Percentiles rank a stretch among this genome's conserved stretches.
These are phyloP conservation scores for Leccinum imitatum DNA, from an alignment of 768 basidiomycete species.

Conservation along the genomic window DNA sequence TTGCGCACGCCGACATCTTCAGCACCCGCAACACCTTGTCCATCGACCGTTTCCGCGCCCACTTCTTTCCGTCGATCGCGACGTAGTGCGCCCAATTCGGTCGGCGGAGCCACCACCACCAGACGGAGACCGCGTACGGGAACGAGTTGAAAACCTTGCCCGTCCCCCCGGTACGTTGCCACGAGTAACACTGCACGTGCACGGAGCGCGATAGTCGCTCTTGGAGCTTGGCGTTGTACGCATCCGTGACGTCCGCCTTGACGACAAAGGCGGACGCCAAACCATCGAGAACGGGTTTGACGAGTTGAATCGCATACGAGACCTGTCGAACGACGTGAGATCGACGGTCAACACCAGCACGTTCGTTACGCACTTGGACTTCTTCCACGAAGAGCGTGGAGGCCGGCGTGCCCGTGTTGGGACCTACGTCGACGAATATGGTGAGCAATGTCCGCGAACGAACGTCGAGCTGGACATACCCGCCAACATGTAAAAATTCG, in stretches of 20 bases:
- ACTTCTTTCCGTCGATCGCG: slow-evolving; percentile 39
- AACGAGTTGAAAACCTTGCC: slow-evolving; percentile 42
- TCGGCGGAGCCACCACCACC: slow-evolving; percentile 37
- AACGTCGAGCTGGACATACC: slow-evolving; percentile 19
- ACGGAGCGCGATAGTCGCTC: slow-evolving; percentile 17
- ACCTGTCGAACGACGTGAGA: slow-evolving; percentile 16
- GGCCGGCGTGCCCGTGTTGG: slow-evolving; percentile 27
- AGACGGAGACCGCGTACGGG: slow-evolving; percentile 36
- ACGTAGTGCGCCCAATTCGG: slow-evolving; percentile 37
- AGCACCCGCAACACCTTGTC: slow-evolving; percentile 2
- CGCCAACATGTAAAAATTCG: slow-evolving; percentile 35
- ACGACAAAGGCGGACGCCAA: slow-evolving; percentile 24
- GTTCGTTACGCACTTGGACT: slow-evolving; percentile 23
- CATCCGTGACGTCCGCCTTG: slow-evolving; percentile 24
- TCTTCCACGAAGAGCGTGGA: slow-evolving; percentile 31
- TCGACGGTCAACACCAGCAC: background rate
- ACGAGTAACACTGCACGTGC: slow-evolving; percentile 37
- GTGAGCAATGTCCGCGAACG: background rate
- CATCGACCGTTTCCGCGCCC: slow-evolving; percentile 23
- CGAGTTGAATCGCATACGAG: slow-evolving; percentile 29
- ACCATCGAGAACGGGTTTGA: slow-evolving; percentile 29
- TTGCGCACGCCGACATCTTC: slow-evolving; percentile 1
- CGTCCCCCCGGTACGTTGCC: slow-evolving; percentile 38
- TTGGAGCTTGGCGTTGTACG: slow-evolving; percentile 27
- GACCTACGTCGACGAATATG: slow-evolving; percentile 16